Evolutionary conservation across 2,329 filamentous ascomycete genomes (phyloP).

Genomic region (Clarireedia monteithiana): DNA sequence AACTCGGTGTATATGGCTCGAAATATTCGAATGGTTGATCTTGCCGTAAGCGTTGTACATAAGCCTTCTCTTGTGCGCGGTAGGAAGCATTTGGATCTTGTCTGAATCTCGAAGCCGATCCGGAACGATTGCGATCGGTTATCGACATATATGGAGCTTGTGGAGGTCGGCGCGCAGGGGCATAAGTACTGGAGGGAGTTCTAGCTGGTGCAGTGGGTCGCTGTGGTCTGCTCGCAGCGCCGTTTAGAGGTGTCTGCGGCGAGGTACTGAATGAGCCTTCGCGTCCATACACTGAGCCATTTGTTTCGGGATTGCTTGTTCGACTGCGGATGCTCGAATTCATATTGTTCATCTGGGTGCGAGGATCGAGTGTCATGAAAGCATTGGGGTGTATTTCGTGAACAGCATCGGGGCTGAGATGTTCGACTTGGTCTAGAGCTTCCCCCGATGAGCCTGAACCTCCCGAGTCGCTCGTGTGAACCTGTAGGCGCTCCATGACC

Average conservation of each 20-base stretch:
- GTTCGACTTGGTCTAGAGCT: constrained; percentile 26
- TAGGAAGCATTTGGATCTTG: constrained; percentile 66
- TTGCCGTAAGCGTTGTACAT: constrained; percentile 84
- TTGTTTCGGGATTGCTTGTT: constrained; percentile 33
- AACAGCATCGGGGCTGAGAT: constrained; percentile 14
- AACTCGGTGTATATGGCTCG: constrained; percentile 60
- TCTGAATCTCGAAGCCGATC: constrained; percentile 46
- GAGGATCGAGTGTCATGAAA: constrained; percentile 20
- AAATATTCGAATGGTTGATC: constrained; percentile 47
- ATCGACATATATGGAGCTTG: constrained; percentile 37
- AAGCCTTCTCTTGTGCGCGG: constrained; percentile 84
- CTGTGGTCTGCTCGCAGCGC: constrained; percentile 47
- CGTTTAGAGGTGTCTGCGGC: constrained; percentile 33
- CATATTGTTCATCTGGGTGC: constrained; percentile 21
- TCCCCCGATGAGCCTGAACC: constrained; percentile 19
- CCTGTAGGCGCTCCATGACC: constrained; percentile 27
- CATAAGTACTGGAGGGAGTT: constrained; percentile 75
- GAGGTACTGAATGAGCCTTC: constrained; percentile 18
- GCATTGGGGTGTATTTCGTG: constrained; percentile 15
- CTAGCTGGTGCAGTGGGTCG: constrained; percentile 61
- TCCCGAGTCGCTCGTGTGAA: constrained; percentile 37
- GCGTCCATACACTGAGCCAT: constrained; percentile 15
- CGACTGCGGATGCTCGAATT: constrained; percentile 33
- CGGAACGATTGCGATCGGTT: constrained; percentile 42
- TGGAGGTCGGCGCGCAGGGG: constrained; percentile 50